Conservation (phyloP, 2,329 filamentous ascomycete species). For the Sarocladiaceae sp. region DNA sequence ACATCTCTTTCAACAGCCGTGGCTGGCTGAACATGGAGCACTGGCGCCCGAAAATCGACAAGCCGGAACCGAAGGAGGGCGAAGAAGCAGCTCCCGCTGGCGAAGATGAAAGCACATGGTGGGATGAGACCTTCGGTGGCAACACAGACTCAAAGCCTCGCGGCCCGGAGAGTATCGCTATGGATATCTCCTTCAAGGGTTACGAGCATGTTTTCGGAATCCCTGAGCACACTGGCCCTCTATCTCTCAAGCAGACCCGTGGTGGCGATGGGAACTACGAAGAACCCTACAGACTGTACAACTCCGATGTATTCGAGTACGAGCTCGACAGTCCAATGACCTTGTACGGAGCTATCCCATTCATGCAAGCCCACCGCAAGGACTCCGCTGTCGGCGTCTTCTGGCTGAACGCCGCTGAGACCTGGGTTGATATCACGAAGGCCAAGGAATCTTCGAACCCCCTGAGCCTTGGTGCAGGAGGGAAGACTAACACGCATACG, state of each 20-base stretch:
- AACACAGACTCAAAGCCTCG: slow-evolving; percentile 95
- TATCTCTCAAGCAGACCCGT: slow-evolving; percentile 86
- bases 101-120: slow-evolving; percentile 88
- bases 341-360: slow-evolving; percentile 91
- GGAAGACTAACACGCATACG: slow-evolving; percentile 75
- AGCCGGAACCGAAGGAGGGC: slow-evolving; percentile 51
- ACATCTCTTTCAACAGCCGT: slow-evolving; percentile 86
- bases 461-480: slow-evolving; percentile 64
- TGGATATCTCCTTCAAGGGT: slow-evolving; percentile 89
- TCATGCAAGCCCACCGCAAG: slow-evolving; percentile 96
- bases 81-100: slow-evolving; percentile 40
- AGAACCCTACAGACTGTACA: slow-evolving; percentile 93
- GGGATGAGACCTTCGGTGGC: slow-evolving; percentile 94
- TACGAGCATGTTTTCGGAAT: slow-evolving; percentile 94
- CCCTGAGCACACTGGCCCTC: slow-evolving; percentile 82
- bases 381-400: slow-evolving; percentile 93
- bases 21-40: slow-evolving; percentile 92
- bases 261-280: slow-evolving; percentile 80
- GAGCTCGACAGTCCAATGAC: slow-evolving; percentile 98
- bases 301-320: slow-evolving; percentile 97
- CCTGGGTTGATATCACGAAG: slow-evolving; percentile 94
- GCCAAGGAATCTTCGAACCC: slow-evolving; percentile 69
- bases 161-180: slow-evolving; percentile 84
- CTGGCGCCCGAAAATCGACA: slow-evolving; percentile 84
- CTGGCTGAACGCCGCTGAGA: slow-evolving; percentile 96